These are phyloP conservation scores for Centella asiatica DNA, from an alignment of 129 eudicot species.

Conservation along the genomic window DNA sequence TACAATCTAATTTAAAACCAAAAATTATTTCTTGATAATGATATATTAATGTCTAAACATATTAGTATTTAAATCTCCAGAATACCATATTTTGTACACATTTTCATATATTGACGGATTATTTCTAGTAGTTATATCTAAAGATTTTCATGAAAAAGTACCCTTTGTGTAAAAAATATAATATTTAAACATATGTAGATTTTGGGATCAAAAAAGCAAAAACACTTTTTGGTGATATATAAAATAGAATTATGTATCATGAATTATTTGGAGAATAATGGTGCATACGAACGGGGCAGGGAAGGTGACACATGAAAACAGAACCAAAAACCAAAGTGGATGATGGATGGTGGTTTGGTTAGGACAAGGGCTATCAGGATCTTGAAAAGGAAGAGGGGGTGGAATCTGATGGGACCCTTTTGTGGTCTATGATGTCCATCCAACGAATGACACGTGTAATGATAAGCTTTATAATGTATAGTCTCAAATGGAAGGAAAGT, in stretches of 20 bases:
- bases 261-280: not conserved
- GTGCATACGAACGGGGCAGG: not conserved
- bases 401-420: slow-evolving; percentile 3
- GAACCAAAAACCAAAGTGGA: not conserved
- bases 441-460: slow-evolving; percentile 1
- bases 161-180: too few species aligned
- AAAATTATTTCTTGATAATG: too few species aligned
- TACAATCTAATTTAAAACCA: too few species aligned
- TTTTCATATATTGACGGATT: too few species aligned
- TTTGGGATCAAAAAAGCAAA: too few species aligned
- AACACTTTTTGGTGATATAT: too few species aligned
- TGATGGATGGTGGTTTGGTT: not conserved
- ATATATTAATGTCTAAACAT: too few species aligned
- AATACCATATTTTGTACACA: too few species aligned
- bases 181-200: too few species aligned
- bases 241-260: not conserved
- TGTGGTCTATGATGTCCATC: not conserved
- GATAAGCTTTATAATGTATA: not conserved
- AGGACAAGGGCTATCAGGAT: not conserved
- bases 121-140: too few species aligned
- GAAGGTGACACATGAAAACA: not conserved
- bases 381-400: slow-evolving; percentile 4
- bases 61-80: too few species aligned
- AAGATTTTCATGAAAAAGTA: too few species aligned
- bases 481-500: slow-evolving; percentile 7